Conservation (phyloP, 345 rosid genomes). For the Triadica sebifera region DNA sequence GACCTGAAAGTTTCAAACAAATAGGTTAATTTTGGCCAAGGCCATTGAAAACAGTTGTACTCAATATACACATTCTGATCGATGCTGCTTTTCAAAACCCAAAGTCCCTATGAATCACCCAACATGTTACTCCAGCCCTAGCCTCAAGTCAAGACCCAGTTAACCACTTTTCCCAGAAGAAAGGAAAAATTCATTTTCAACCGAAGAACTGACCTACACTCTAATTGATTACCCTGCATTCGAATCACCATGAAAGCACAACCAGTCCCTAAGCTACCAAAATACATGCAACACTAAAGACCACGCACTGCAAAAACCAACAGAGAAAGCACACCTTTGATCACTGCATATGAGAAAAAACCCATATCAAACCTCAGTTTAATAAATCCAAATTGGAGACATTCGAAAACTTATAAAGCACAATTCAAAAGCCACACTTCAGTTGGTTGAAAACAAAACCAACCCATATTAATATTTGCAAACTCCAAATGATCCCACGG, state of each 20-base stretch:
- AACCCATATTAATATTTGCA: background rate
- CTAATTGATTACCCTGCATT: background rate
- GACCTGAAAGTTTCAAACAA: background rate
- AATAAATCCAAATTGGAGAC: background rate
- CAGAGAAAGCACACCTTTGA: background rate
- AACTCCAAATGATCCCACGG: background rate
- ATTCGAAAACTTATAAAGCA: background rate
- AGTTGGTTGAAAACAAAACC: conserved; percentile 7
- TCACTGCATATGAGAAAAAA: background rate
- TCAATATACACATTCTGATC: background rate
- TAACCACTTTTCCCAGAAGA: background rate
- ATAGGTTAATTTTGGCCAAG: background rate
- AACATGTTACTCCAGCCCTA: background rate
- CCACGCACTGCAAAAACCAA: background rate
- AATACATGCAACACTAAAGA: background rate
- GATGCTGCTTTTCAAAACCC: background rate
- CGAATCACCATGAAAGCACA: conserved; percentile 6
- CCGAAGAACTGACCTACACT: no score
- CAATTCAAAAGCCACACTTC: background rate
- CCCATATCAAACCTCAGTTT: background rate
- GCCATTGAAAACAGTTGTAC: no score
- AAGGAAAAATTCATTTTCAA: background rate
- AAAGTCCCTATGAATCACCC: background rate
- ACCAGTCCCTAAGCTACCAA: background rate
- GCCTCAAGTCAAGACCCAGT: background rate